Evolutionary conservation across 306 rosid species (phyloP), one percentile per base, ranked within the genome.

Genomic region (Glycine latifolia): DNA sequence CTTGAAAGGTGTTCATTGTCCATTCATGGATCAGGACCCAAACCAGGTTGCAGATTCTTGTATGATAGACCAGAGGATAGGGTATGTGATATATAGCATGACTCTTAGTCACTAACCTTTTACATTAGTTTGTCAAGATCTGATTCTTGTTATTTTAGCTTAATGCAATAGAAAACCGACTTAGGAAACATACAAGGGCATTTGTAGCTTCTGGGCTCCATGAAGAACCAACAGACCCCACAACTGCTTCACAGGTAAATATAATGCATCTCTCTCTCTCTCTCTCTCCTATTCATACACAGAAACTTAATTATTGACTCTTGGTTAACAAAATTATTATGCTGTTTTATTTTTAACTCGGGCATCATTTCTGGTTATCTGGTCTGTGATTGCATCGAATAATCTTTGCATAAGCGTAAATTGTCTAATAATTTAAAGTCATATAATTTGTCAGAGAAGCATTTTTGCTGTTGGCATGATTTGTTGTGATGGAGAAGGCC

Each of bases 401-500:
- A 6, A 65, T 73, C 67, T 67, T 54, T 74, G 56, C 54, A 33
- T 13, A 16, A 17, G 8, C 60, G 43, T 43, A 55, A n/a, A 20
- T 73, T 84, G 56, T 43, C 80, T 80, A 80, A 81, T 70, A 26
- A 59, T 84, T 77, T 82, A 41, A 26, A 26, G 31, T 26, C 0
- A 26, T 26, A 26, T 26, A 26, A 55, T 86, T 77, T 79, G 81
- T 86, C 94, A 95, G 99, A 91, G 91, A 90, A 88, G 86, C 87
- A 81, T 93, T 83, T 91, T 95, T 86, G 70, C 96, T 6, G 93
- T 89, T 60, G 99, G 99, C 85, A 90, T 89, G 98, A 87, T 93
- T 68, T 91, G 90, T 84, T 89, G 94, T 86, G 99, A 95, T 41
- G 97, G 93, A 54, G 99, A 93, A 84, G 98, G 99, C 59, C 97